Evolutionary conservation across 257 asterid species (phyloP).

Genomic region (Primulina eburnea): DNA sequence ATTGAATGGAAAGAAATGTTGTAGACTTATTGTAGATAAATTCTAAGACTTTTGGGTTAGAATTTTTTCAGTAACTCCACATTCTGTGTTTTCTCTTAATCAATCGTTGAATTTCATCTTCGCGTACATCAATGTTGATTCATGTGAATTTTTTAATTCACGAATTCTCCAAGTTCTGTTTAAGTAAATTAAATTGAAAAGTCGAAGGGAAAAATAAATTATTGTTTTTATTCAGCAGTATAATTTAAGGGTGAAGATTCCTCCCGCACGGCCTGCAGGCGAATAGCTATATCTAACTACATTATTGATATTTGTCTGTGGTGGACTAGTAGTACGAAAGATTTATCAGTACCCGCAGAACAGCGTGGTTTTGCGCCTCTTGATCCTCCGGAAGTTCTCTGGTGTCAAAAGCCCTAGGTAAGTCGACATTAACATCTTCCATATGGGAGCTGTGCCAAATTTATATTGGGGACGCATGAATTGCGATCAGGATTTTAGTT

Average conservation of each 20-base stretch:
- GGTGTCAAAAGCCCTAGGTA: constrained; percentile 55
- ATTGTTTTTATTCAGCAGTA: background rate
- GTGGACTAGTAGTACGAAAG: constrained; percentile 39
- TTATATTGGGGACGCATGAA: constrained; percentile 5
- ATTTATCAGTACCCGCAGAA: constrained; percentile 23
- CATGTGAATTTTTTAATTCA: too few relatives aligned
- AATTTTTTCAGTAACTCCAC: too few relatives aligned
- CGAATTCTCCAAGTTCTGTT: too few relatives aligned
- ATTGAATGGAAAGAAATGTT: too few relatives aligned
- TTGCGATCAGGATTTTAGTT: constrained; percentile 3
- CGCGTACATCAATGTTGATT: too few relatives aligned
- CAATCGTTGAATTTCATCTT: too few relatives aligned
- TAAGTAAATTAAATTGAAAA: too few relatives aligned
- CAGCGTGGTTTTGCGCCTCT: constrained; percentile 20
- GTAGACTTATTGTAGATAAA: too few relatives aligned
- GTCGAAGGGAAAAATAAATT: background rate
- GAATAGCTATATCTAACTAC: constrained; percentile 24
- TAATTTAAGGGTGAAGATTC: constrained; percentile 39
- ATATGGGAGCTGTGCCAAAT: background rate
- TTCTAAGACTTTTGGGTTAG: too few relatives aligned
- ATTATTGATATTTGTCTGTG: constrained; percentile 35
- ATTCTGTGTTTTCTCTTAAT: too few relatives aligned
- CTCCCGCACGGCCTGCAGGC: constrained; percentile 26
- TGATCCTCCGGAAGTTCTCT: constrained; percentile 17
- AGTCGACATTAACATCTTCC: constrained; percentile 3